These are phyloP conservation scores for Inga oerstediana DNA, from an alignment of 306 rosid species.

Conservation along the genomic window DNA sequence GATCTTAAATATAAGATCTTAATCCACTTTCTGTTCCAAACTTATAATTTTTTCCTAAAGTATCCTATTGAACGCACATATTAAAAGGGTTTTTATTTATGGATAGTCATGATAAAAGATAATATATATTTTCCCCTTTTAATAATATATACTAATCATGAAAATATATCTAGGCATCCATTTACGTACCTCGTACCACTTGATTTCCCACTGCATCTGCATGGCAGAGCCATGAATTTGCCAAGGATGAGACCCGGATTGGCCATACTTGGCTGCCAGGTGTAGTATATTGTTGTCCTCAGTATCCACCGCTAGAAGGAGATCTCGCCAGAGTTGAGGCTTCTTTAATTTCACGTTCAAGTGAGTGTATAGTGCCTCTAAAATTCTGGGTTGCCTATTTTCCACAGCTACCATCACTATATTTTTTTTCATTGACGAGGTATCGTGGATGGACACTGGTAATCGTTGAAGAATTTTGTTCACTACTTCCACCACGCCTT, in stretches of 20 bases:
- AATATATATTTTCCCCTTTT: no score
- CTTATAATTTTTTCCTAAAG: no score
- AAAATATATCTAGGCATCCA: background rate
- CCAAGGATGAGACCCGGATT: background rate
- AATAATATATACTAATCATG: no score
- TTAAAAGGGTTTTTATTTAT: no score
- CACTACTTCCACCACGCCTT: slow-evolving; percentile 1
- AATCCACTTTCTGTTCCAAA: no score
- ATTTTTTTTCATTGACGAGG: background rate
- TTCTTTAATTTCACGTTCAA: background rate
- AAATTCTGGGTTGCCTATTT: background rate
- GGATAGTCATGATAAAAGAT: no score
- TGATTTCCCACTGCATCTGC: slow-evolving; percentile 31
- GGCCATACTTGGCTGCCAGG: background rate
- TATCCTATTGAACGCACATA: no score
- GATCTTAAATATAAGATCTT: no score
- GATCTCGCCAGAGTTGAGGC: background rate
- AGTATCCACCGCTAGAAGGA: background rate
- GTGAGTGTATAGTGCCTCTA: background rate
- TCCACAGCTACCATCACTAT: slow-evolving; percentile 11
- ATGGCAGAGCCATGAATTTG: slow-evolving; percentile 11
- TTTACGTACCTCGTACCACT: background rate
- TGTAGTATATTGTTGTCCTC: slow-evolving; percentile 13
- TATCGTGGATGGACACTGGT: slow-evolving; percentile 1
- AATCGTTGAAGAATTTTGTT: background rate